Conservation (phyloP, 176 grass and related monocot species). For the Cenchrus fungigraminus region DNA sequence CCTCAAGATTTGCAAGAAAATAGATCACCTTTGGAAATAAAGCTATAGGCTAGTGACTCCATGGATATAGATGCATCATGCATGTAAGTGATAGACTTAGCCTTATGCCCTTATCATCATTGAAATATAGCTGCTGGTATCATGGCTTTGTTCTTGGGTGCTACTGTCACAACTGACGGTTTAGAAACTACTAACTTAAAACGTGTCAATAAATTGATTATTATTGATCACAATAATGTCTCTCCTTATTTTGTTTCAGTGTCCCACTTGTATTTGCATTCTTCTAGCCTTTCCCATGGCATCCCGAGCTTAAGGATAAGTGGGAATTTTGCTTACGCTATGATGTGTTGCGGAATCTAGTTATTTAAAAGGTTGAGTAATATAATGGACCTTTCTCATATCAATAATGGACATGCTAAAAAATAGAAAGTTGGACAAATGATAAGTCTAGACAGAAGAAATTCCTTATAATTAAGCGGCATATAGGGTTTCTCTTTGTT, state of each 20-base stretch:
- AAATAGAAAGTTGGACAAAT: neutral
- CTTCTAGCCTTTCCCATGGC: neutral
- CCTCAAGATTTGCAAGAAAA: slow-evolving; percentile 37
- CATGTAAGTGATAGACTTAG: slow-evolving; percentile 38
- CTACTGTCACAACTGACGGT: slow-evolving; percentile 42
- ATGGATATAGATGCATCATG: neutral
- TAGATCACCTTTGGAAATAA: slow-evolving; percentile 17
- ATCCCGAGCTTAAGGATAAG: neutral
- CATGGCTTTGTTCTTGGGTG: slow-evolving; percentile 46
- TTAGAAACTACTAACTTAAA: slow-evolving; percentile 36
- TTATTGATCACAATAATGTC: neutral
- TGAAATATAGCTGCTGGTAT: slow-evolving; percentile 30
- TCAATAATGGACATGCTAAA: neutral
- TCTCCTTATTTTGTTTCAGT: neutral
- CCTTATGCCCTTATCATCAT: slow-evolving; percentile 1
- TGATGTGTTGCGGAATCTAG: neutral
- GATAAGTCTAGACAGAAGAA: neutral
- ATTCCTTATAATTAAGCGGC: neutral
- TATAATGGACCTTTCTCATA: neutral
- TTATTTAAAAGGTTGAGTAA: neutral
- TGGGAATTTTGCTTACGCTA: neutral
- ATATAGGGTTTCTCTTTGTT: neutral
- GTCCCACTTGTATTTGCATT: neutral
- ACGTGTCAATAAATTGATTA: neutral
- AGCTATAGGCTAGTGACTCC: slow-evolving; percentile 27